Conservation (phyloP, 768 basidiomycete species). For the Suillus brevipes region DNA sequence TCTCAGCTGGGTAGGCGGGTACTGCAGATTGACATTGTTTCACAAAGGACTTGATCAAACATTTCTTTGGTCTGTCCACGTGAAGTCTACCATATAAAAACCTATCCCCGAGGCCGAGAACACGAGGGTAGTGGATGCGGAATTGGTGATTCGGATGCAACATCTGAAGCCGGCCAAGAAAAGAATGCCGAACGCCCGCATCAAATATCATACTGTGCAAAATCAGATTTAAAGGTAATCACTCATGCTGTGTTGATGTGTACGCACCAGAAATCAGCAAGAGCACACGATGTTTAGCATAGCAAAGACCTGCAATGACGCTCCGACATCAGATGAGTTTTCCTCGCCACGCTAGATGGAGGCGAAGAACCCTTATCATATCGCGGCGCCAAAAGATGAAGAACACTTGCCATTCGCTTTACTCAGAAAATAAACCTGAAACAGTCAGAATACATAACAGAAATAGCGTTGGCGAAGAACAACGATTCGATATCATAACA, state of each 20-base stretch:
- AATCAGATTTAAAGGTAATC: background rate
- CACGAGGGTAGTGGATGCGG: background rate
- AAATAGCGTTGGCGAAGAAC: background rate
- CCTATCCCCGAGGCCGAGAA: background rate
- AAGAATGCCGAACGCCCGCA: background rate
- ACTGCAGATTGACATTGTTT: background rate
- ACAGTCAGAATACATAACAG: background rate
- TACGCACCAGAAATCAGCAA: background rate
- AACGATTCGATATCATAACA: background rate
- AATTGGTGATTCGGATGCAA: background rate
- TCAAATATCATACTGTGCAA: background rate
- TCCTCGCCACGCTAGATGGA: background rate
- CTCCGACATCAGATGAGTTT: background rate
- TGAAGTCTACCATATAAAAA: background rate
- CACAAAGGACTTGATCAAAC: background rate
- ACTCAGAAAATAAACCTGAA: background rate
- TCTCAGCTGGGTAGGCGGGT: background rate
- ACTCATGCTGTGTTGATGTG: background rate
- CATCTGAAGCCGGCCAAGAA: background rate
- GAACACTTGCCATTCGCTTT: background rate
- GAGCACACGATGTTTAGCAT: background rate
- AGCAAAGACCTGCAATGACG: background rate
- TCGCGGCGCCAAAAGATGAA: background rate
- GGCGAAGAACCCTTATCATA: background rate
- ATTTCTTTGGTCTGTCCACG: too few relatives aligned